Conservation (phyloP, 78 protist species). For the Isochrysis galbana region DNA sequence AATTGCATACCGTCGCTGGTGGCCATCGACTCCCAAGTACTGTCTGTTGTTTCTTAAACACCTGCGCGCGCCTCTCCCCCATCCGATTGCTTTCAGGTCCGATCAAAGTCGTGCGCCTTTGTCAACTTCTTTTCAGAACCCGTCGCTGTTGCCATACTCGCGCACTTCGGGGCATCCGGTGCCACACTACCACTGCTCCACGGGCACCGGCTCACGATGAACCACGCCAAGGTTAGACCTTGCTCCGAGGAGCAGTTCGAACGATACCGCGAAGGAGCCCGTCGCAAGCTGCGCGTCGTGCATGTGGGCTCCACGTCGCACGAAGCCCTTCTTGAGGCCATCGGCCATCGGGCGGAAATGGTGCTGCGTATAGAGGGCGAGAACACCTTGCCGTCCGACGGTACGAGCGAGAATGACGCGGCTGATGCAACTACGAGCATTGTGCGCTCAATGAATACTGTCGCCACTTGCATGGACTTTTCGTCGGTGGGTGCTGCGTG, state of each 20-base stretch:
- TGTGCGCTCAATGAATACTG: background rate
- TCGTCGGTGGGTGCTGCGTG: background rate
- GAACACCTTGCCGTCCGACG: background rate
- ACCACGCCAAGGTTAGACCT: background rate
- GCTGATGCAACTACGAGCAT: background rate
- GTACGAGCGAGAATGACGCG: background rate
- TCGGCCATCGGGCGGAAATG: too few species aligned
- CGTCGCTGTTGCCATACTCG: background rate
- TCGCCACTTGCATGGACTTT: background rate
- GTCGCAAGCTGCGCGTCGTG: slow-evolving; percentile 20
- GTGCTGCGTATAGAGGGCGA: too few species aligned
- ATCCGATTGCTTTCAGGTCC: too few species aligned
- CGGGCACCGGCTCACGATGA: background rate
- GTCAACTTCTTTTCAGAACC: background rate
- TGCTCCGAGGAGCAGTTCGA: background rate
- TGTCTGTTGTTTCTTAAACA: too few species aligned
- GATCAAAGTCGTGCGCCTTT: background rate
- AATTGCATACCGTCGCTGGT: too few species aligned
- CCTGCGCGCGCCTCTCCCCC: too few species aligned
- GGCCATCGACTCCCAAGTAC: too few species aligned
- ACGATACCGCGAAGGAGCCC: background rate
- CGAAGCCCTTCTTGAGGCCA: too few species aligned
- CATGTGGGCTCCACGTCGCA: too few species aligned
- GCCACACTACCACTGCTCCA: background rate
- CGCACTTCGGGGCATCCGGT: background rate